phyloP scores from a whole-genome alignment of 768 basidiomycete genomes.

The Leucosporidium scottii region DNA sequence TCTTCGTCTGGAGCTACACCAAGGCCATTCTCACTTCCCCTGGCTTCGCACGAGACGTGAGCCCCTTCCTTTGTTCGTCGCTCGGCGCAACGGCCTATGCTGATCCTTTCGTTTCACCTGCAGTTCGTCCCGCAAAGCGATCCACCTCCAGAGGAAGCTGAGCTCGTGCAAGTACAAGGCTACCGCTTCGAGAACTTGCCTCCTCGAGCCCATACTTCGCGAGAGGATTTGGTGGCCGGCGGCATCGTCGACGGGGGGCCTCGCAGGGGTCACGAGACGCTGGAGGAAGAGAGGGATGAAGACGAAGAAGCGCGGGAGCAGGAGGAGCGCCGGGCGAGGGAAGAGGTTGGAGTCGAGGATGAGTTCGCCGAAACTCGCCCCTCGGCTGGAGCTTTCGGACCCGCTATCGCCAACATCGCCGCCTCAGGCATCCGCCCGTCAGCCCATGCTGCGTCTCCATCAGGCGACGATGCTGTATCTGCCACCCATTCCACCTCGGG shows the following conservation, averaged over 20 bases:
- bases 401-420: not conserved
- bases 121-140: slow-evolving; percentile 27
- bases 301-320: not conserved
- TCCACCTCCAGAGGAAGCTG: slow-evolving; percentile 18
- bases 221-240: no score
- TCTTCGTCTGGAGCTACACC: slow-evolving; percentile 26
- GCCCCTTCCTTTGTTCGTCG: not conserved
- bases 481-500: not conserved
- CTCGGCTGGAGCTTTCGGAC: not conserved
- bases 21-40: slow-evolving; percentile 20
- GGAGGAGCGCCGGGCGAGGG: not conserved
- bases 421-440: not conserved
- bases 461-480: not conserved
- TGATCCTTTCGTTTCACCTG: not conserved
- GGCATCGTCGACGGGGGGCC: not conserved
- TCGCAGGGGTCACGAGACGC: not conserved
- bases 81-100: not conserved
- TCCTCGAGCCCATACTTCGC: no score
- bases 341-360: not conserved
- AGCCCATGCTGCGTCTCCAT: not conserved
- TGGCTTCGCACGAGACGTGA: slow-evolving; percentile 24
- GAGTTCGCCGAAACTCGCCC: no score
- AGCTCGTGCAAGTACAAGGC: slow-evolving; percentile 20
- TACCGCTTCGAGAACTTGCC: slow-evolving; percentile 20
- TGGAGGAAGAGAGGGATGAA: not conserved